phyloP scores from a whole-genome alignment of 345 rosid species.

The Salix koriyanagi region DNA sequence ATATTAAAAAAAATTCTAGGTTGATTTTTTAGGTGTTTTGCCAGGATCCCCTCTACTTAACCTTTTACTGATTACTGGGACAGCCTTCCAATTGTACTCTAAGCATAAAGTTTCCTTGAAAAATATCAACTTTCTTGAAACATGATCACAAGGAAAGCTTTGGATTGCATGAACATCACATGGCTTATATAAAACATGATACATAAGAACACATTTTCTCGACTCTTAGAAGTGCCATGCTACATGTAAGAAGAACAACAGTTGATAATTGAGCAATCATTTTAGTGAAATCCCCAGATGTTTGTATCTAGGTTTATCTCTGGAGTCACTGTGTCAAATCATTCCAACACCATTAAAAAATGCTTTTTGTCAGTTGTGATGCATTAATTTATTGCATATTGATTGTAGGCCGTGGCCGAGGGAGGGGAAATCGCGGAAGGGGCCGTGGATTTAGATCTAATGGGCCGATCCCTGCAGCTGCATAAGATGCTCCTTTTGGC shows the following conservation, averaged over 20 bases:
- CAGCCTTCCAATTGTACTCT: neutral
- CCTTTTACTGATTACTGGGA: neutral
- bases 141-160: neutral
- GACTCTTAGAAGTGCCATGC: neutral
- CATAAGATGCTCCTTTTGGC: conserved; percentile 27
- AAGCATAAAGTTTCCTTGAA: neutral
- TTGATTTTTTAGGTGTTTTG: neutral
- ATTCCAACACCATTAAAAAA: neutral
- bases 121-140: neutral
- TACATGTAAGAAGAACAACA: too few relatives aligned
- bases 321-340: neutral
- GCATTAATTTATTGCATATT: neutral
- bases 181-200: neutral
- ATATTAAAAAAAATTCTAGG: neutral
- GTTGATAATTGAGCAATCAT: too few relatives aligned
- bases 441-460: conserved; percentile 58
- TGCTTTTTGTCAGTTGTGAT: neutral
- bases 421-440: conserved; percentile 56
- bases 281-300: neutral
- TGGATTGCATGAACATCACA: neutral
- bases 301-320: neutral
- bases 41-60: neutral
- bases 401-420: conserved; percentile 21
- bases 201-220: neutral
- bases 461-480: conserved; percentile 55